These are phyloP conservation scores for Diplocarpon mali DNA, from an alignment of 2,329 filamentous ascomycete genomes.

Conservation along the genomic window DNA sequence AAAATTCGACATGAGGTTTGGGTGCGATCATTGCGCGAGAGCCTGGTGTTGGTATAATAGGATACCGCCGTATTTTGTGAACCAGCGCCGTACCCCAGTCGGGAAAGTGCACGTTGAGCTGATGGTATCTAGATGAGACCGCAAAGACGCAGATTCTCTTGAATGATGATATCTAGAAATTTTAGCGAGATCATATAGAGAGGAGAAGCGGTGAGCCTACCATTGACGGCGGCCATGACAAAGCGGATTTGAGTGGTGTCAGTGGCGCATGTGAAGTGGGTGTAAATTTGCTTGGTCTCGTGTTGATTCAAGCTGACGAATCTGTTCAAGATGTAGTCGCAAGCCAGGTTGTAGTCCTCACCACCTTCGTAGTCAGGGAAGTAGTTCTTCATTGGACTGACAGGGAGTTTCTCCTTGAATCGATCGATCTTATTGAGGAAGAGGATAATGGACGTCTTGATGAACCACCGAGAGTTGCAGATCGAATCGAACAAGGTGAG, in stretches of 20 bases:
- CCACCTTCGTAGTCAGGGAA: slow-evolving; percentile 91
- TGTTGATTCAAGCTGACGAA: slow-evolving; percentile 98
- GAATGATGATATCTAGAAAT: slow-evolving; percentile 88
- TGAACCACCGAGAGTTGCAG: slow-evolving; percentile 84
- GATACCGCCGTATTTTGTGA: slow-evolving; percentile 23
- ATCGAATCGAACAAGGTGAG: slow-evolving; percentile 80
- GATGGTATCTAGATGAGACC: slow-evolving; percentile 66
- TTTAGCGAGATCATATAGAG: slow-evolving; percentile 32
- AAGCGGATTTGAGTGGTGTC: slow-evolving; percentile 98
- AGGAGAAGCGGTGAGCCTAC: slow-evolving; percentile 37
- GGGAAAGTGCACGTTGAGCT: slow-evolving; percentile 15
- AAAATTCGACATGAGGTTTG: slow-evolving; percentile 15
- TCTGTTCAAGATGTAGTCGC: slow-evolving; percentile 97
- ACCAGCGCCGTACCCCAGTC: slow-evolving; percentile 25
- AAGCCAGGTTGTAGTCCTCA: slow-evolving; percentile 88
- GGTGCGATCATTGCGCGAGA: slow-evolving; percentile 11
- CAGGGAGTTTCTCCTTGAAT: slow-evolving; percentile 75
- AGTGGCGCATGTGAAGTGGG: slow-evolving; percentile 96
- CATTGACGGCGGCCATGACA: slow-evolving; percentile 99
- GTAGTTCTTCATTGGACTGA: slow-evolving; percentile 79
- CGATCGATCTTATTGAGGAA: slow-evolving; percentile 88
- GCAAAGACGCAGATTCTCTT: slow-evolving; percentile 95
- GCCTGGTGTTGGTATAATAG: slow-evolving; percentile 25
- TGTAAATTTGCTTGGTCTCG: slow-evolving; percentile 99
- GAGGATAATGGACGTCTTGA: slow-evolving; percentile 78